phyloP scores from a whole-genome alignment of 768 basidiomycete species.

The Butyriboletus loyo region DNA sequence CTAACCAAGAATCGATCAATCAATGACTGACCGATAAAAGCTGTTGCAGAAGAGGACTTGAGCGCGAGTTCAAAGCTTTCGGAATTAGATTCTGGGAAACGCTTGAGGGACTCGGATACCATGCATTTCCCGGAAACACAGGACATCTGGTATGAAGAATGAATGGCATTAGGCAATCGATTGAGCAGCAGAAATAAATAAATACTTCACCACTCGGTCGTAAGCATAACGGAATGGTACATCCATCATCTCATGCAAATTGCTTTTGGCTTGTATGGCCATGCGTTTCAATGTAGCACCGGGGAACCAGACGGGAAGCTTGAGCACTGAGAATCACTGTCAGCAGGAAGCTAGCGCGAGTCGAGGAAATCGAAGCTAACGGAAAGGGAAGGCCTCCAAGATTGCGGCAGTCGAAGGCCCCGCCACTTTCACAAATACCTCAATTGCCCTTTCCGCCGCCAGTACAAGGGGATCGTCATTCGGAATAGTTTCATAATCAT shows the following conservation, averaged over 20 bases:
- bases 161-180: neutral
- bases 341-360: conserved; percentile 3
- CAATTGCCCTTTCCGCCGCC: conserved; percentile 30
- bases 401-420: conserved; percentile 24
- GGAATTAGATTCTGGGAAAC: conserved; percentile 10
- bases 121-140: conserved; percentile 26
- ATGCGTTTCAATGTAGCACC: conserved; percentile 33
- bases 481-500: conserved; percentile 31
- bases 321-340: conserved; percentile 25
- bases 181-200: neutral
- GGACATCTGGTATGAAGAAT: conserved; percentile 10
- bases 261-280: conserved; percentile 29
- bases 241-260: conserved; percentile 28
- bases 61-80: conserved; percentile 27
- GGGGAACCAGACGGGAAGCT: conserved; percentile 34
- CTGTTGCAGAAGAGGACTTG: conserved; percentile 32
- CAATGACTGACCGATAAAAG: conserved; percentile 28
- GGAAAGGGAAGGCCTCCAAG: conserved; percentile 32
- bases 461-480: conserved; percentile 28
- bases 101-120: conserved; percentile 30
- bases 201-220: conserved; percentile 21
- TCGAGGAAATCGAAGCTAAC: conserved; percentile 20
- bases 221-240: conserved; percentile 30
- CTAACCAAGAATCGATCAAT: neutral
- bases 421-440: conserved; percentile 23